Evolutionary conservation across 202 grass and related monocot species (phyloP), one percentile per base, ranked within the genome.

Genomic region (Setaria italica): DNA sequence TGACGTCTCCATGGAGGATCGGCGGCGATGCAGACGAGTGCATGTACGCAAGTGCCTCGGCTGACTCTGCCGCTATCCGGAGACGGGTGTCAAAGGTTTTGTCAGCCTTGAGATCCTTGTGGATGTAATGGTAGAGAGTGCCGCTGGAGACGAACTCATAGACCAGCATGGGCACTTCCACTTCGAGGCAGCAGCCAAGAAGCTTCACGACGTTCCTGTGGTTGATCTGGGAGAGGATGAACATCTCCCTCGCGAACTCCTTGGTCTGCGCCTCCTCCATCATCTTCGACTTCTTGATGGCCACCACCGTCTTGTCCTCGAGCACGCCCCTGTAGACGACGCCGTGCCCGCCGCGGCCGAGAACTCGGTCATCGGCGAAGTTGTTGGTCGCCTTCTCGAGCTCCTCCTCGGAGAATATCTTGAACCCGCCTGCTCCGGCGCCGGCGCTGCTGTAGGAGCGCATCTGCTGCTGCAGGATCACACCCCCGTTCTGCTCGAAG

Each of bases 201-300:
- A 97, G 87, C 86, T 97, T 97, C 21, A 94, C 92, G 1, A 94
- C 89, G 56, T 97, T 94, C 72, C 63, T 91, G 73, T 97, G 95
- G 75, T 94, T 97, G 76, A 97, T 92, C 49, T 97, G 95, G 5
- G 90, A 85, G 41, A 97, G 89, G 45, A 97, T 94, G 66, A 90
- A 71, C 87, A 94, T 80, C 34, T 97, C 95, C 46, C 54, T 94
- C 0, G 88, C 87, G 25, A 97, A 97, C 74, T 97, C 92, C 6
- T 85, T 86, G 19, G 84, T 88, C 20, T 89, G 67, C 8, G 47
- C 72, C 1, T 91, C 79, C 33, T 90, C 90, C 62, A 80, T 90
- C 72, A 92, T 76, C 85, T 94, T 97, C 0, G 95, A 92, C 60
- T 82, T 94, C 60, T 97, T 97, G 21, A 97, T 83, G 3, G 95